Conservation (phyloP, 2,329 filamentous ascomycete species). For the Rhinocladiella mackenziei region DNA sequence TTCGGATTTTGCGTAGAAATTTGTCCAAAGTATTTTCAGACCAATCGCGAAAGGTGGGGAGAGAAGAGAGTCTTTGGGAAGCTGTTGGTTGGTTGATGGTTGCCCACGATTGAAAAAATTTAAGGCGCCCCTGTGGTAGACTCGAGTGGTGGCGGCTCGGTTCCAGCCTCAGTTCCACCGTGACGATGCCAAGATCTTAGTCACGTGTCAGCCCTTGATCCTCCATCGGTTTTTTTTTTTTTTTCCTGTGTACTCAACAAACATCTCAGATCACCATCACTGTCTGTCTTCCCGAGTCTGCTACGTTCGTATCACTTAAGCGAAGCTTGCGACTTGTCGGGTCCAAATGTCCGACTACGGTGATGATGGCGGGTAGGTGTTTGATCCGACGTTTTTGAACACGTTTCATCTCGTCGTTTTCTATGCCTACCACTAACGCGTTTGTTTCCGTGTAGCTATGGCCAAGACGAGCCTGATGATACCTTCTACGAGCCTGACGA, state of each 20-base stretch:
- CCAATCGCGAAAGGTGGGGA: constrained; percentile 7
- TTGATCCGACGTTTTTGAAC: constrained; percentile 24
- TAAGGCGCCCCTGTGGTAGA: too few species aligned
- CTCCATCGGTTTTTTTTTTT: too few species aligned
- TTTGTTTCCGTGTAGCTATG: constrained; percentile 20
- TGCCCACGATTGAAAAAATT: background rate
- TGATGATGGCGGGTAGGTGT: constrained; percentile 61
- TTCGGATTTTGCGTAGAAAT: too few species aligned
- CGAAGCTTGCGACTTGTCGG: too few species aligned
- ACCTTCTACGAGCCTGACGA: constrained; percentile 56
- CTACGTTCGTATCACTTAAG: background rate
- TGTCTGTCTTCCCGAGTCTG: background rate
- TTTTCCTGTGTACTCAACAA: too few species aligned
- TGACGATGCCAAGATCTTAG: too few species aligned
- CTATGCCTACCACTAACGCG: constrained; percentile 12
- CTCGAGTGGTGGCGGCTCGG: too few species aligned
- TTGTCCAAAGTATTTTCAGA: background rate
- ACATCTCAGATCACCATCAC: too few species aligned
- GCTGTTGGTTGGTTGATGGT: constrained; percentile 1
- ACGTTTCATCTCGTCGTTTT: too few species aligned
- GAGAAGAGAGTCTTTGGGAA: background rate
- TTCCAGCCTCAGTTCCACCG: too few species aligned
- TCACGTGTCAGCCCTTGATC: too few species aligned
- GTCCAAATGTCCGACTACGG: constrained; percentile 68
- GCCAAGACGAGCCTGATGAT: constrained; percentile 28